Evolutionary conservation across 208 protist species (phyloP).

Genomic region (Leishmania gerbilli): DNA sequence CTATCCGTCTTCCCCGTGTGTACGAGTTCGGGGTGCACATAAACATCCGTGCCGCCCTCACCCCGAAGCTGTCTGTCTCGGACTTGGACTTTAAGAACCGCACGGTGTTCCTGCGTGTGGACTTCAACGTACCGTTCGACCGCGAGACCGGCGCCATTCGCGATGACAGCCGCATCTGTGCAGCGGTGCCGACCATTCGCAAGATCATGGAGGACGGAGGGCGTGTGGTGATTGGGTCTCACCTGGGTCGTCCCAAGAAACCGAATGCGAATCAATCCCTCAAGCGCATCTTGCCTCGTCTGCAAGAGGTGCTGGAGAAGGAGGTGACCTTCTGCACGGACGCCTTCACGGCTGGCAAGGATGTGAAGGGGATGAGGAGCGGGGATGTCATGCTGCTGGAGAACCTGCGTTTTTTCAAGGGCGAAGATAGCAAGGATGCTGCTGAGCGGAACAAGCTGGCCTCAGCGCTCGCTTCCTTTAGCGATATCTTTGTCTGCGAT

Average conservation of each 20-base stretch:
- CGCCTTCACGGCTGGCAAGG: slow-evolving; percentile 45
- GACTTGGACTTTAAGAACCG: slow-evolving; percentile 91
- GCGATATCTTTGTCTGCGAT: slow-evolving; percentile 99
- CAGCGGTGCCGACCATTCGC: slow-evolving; percentile 96
- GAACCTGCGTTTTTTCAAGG: slow-evolving; percentile 99
- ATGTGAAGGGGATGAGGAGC: slow-evolving; percentile 75
- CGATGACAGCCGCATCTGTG: slow-evolving; percentile 96
- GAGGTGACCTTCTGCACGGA: slow-evolving; percentile 66
- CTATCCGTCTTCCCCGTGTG: slow-evolving; percentile 72
- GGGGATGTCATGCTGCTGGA: slow-evolving; percentile 98
- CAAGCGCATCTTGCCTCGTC: slow-evolving; percentile 85
- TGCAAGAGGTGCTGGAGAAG: slow-evolving; percentile 90
- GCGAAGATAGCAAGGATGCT: slow-evolving; percentile 96
- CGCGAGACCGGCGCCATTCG: slow-evolving; percentile 91
- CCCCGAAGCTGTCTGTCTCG: slow-evolving; percentile 88
- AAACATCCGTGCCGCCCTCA: slow-evolving; percentile 84
- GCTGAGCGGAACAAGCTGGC: slow-evolving; percentile 70
- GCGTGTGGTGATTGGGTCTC: slow-evolving; percentile 94
- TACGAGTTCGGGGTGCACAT: slow-evolving; percentile 91
- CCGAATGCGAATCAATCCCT: slow-evolving; percentile 92
- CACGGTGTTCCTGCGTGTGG: slow-evolving; percentile 96
- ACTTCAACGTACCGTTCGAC: slow-evolving; percentile 99
- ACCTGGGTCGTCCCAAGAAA: slow-evolving; percentile 99
- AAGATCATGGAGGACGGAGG: slow-evolving; percentile 94
- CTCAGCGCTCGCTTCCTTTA: slow-evolving; percentile 91